Conservation (phyloP, 139 green algal species). For the Axilococcus clingmanii region DNA sequence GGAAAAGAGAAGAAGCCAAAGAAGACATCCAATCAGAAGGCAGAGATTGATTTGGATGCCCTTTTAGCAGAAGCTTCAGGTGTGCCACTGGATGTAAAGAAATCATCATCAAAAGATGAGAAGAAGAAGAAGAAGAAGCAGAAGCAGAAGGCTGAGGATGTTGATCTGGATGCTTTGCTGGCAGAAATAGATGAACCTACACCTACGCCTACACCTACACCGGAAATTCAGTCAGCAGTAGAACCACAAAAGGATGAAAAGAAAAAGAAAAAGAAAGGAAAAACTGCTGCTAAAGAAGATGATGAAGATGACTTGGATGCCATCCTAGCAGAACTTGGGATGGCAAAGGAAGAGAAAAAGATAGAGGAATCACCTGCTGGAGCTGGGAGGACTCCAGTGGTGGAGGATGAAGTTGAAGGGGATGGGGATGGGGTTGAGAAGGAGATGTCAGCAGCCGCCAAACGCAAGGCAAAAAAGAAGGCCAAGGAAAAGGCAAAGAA, state of each 20-base stretch:
- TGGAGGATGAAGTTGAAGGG: slow-evolving; percentile 14
- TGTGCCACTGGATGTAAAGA: not conserved
- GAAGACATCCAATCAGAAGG: slow-evolving; percentile 38
- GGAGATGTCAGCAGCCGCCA: slow-evolving; percentile 39
- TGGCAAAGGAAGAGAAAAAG: slow-evolving; percentile 10
- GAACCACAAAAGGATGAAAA: slow-evolving; percentile 16
- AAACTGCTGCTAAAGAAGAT: slow-evolving; percentile 16
- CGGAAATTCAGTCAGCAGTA: not conserved
- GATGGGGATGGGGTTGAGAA: slow-evolving; percentile 14
- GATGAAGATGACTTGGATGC: slow-evolving; percentile 66
- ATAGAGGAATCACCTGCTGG: slow-evolving; percentile 12
- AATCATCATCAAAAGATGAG: slow-evolving; percentile 23
- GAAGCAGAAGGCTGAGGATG: slow-evolving; percentile 26
- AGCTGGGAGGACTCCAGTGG: slow-evolving; percentile 10
- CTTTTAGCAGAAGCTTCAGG: slow-evolving; percentile 7
- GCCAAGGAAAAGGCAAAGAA: slow-evolving; percentile 51
- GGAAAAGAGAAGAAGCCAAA: slow-evolving; percentile 1
- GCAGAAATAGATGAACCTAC: slow-evolving; percentile 53
- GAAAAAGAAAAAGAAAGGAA: slow-evolving; percentile 55
- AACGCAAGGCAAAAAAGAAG: slow-evolving; percentile 52
- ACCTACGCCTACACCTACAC: not conserved
- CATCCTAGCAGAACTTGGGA: slow-evolving; percentile 50
- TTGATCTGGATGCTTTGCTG: slow-evolving; percentile 59
- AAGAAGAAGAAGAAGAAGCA: slow-evolving; percentile 41
- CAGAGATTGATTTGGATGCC: slow-evolving; percentile 17